A percentile compares a stretch with the other conserved stretches of the same genome.
These are phyloP conservation scores for Kodamaea plutei DNA, from an alignment of 1,139 yeast species.

Conservation along the genomic window DNA sequence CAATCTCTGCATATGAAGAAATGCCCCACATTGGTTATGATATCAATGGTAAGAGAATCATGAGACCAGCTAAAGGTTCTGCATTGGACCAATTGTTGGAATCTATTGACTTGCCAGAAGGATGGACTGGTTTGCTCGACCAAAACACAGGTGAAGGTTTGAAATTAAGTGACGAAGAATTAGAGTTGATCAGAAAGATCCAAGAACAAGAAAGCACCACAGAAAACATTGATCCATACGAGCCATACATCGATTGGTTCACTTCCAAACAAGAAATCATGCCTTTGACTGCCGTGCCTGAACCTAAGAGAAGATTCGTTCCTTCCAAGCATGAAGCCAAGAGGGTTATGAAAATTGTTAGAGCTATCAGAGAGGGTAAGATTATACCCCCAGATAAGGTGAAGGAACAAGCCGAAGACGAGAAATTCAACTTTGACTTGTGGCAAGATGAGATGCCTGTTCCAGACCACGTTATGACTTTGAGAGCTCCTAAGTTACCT, in stretches of 20 bases:
- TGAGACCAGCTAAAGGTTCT: slow-evolving; percentile 97
- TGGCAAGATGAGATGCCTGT: slow-evolving; percentile 72
- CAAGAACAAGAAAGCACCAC: slow-evolving; percentile 84
- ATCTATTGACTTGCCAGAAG: slow-evolving; percentile 89
- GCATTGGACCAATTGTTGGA: slow-evolving; percentile 89
- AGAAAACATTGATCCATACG: slow-evolving; percentile 80
- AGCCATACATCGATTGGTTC: slow-evolving; percentile 94
- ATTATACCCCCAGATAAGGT: slow-evolving; percentile 70
- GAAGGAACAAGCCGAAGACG: slow-evolving; percentile 50
- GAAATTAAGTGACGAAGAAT: slow-evolving; percentile 83
- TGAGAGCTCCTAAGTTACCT: slow-evolving; percentile 91
- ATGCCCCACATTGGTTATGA: slow-evolving; percentile 97
- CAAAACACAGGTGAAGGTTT: slow-evolving; percentile 85
- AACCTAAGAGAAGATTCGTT: slow-evolving; percentile 93
- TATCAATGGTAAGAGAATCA: slow-evolving; percentile 93
- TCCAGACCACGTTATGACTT: slow-evolving; percentile 74
- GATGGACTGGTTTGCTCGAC: slow-evolving; percentile 96
- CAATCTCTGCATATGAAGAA: slow-evolving; percentile 89
- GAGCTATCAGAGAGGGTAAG: slow-evolving; percentile 94
- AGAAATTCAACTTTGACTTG: slow-evolving; percentile 60
- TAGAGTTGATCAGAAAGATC: slow-evolving; percentile 81
- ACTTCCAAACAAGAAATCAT: slow-evolving; percentile 79
- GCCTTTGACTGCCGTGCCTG: slow-evolving; percentile 93
- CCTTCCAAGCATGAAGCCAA: slow-evolving; percentile 97
- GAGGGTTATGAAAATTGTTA: slow-evolving; percentile 91